A percentile compares a stretch with the other conserved stretches of the same genome.
Evolutionary conservation across 192 early-diverging fungal species (phyloP).

Genomic region (Rhizoclosmatium globosum): DNA sequence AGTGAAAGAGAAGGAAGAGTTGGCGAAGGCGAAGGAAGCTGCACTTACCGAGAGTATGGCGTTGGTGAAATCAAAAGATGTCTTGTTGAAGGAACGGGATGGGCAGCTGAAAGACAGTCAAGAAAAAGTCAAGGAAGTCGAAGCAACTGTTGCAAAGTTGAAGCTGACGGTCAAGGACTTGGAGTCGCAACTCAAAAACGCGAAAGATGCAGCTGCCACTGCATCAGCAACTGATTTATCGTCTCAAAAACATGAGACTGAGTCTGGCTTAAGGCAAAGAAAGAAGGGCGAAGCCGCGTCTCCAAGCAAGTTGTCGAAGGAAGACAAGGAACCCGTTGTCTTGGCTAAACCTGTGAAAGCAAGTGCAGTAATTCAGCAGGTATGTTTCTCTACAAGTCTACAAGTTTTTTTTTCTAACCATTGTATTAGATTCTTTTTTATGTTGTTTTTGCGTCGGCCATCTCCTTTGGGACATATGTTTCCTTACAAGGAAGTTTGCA

Average conservation of each 20-base stretch:
- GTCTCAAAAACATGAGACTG: neutral
- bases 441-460: constrained; percentile 7
- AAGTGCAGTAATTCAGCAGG: neutral
- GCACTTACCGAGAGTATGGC: neutral
- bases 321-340: neutral
- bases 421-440: constrained; percentile 8
- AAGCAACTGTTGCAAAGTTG: neutral
- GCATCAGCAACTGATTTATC: too few species aligned
- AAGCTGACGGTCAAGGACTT: too few species aligned
- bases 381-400: neutral
- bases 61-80: neutral
- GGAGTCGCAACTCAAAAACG: too few species aligned
- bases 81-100: neutral
- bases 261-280: neutral
- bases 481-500: neutral
- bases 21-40: neutral
- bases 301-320: neutral
- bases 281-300: neutral
- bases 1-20: neutral
- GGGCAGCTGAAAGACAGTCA: neutral
- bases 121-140: neutral
- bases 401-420: neutral
- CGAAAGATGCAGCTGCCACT: too few species aligned
- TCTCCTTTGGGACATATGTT: constrained; percentile 20
- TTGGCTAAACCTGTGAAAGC: neutral